phyloP scores from a whole-genome alignment of 2,329 filamentous ascomycete species.

The Plectosphaerella cucumerina region DNA sequence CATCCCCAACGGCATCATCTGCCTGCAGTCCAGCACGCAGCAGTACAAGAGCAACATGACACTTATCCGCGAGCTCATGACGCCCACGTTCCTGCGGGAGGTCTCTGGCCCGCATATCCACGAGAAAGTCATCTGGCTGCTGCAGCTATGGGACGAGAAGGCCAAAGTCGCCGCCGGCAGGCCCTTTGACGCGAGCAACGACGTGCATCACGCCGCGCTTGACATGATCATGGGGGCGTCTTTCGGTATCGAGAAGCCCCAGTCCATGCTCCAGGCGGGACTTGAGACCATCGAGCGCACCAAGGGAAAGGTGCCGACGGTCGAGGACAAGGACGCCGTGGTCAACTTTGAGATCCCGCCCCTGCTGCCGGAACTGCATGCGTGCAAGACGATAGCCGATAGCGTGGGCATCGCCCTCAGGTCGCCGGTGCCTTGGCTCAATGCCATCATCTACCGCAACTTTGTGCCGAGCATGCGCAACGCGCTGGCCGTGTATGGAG shows the following conservation, averaged over 20 bases:
- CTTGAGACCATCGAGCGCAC: neutral
- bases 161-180: constrained; percentile 16
- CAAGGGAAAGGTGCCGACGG: neutral
- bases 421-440: neutral
- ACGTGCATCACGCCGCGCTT: constrained; percentile 26
- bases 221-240: constrained; percentile 29
- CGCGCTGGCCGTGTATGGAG: neutral
- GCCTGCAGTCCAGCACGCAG: constrained; percentile 25
- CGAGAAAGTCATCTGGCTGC: constrained; percentile 19
- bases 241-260: constrained; percentile 18
- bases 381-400: neutral
- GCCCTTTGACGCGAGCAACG: constrained; percentile 25
- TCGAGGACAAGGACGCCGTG: neutral
- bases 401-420: neutral
- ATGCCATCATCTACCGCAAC: neutral
- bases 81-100: constrained; percentile 26
- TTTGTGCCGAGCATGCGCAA: neutral
- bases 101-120: constrained; percentile 29
- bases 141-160: constrained; percentile 30
- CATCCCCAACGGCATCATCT: constrained; percentile 25
- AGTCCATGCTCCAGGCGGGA: neutral
- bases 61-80: constrained; percentile 31
- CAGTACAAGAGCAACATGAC: constrained; percentile 26
- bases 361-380: neutral
- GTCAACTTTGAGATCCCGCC: neutral